Conservation (phyloP, 2,329 filamentous ascomycete genomes). For the Byssochlamys sp. region DNA sequence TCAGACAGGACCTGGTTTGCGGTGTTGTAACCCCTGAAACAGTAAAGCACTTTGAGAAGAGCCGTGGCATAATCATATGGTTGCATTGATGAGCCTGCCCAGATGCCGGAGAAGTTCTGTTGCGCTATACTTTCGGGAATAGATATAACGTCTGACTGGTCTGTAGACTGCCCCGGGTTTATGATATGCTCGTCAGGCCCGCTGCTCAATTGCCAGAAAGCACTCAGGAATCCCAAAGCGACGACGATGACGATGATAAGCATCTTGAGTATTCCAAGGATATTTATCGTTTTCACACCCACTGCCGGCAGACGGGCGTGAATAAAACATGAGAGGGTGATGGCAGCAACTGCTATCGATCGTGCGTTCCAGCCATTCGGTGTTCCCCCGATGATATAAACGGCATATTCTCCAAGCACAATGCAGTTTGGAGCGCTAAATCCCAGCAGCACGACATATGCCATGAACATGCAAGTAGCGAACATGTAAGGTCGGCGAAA, state of each 20-base stretch:
- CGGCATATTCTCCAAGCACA: slow-evolving; percentile 33
- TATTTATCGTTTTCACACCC: slow-evolving; percentile 37
- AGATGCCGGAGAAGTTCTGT: slow-evolving; percentile 6
- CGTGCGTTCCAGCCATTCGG: slow-evolving; percentile 32
- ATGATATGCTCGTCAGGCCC: neutral
- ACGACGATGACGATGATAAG: slow-evolving; percentile 31
- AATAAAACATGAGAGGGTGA: slow-evolving; percentile 15
- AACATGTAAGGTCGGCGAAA: slow-evolving; percentile 36
- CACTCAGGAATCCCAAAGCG: slow-evolving; percentile 14
- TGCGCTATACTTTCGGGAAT: slow-evolving; percentile 4
- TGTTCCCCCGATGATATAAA: slow-evolving; percentile 25
- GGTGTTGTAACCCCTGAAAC: slow-evolving; percentile 47
- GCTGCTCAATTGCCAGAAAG: neutral
- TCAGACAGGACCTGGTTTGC: slow-evolving; percentile 46
- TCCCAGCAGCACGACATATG: slow-evolving; percentile 37
- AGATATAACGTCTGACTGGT: neutral
- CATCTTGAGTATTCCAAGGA: slow-evolving; percentile 39
- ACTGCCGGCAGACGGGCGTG: slow-evolving; percentile 1
- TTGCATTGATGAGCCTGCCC: slow-evolving; percentile 15
- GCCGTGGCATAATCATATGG: slow-evolving; percentile 41
- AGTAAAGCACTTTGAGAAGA: slow-evolving; percentile 49
- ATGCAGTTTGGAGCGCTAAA: slow-evolving; percentile 36
- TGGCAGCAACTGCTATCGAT: slow-evolving; percentile 27
- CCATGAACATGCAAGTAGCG: slow-evolving; percentile 41
- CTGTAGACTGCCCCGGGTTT: neutral